A percentile compares a stretch with the other conserved stretches of the same genome.
Conservation (phyloP, 2,329 filamentous ascomycete genomes). For the Leptographium flavum region DNA sequence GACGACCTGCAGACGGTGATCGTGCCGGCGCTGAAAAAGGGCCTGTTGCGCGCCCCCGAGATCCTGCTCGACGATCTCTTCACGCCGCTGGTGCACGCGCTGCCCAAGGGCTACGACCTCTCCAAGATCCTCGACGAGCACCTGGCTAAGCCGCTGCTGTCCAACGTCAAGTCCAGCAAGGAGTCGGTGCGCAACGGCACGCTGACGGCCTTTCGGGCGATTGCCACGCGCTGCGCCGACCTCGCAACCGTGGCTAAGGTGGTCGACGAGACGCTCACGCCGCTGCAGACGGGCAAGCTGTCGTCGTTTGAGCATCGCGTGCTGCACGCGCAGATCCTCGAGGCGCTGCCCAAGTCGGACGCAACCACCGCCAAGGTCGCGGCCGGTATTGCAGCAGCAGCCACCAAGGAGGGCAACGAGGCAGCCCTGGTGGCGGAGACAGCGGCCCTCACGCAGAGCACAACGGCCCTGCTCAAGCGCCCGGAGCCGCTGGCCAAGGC, state of each 20-base stretch:
- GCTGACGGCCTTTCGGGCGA: conserved; percentile 55
- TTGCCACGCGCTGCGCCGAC: conserved; percentile 49
- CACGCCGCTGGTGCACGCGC: conserved; percentile 53
- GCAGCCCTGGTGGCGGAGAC: conserved; percentile 64
- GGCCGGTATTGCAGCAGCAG: conserved; percentile 50
- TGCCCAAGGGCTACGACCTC: conserved; percentile 61
- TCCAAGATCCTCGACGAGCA: conserved; percentile 57
- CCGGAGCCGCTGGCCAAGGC: conserved; percentile 48
- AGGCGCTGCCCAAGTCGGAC: conserved; percentile 44
- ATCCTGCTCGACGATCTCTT: conserved; percentile 72
- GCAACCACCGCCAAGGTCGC: conserved; percentile 53
- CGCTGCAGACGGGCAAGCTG: conserved; percentile 73
- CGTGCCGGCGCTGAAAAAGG: conserved; percentile 74
- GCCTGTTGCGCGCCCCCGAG: conserved; percentile 77
- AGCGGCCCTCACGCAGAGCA: conserved; percentile 51
- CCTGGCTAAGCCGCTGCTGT: conserved; percentile 74
- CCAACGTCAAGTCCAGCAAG: conserved; percentile 86
- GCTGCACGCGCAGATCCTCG: conserved; percentile 69
- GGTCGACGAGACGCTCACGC: conserved; percentile 61
- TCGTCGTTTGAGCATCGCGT: conserved; percentile 73
- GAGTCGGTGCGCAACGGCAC: conserved; percentile 61
- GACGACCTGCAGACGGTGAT: conserved; percentile 66
- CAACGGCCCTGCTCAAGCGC: conserved; percentile 44
- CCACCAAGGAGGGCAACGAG: conserved; percentile 81
- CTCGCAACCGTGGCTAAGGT: conserved; percentile 48